phyloP scores from a whole-genome alignment of 202 grass and related monocot species.

The Schoenoplectus tabernaemontani region DNA sequence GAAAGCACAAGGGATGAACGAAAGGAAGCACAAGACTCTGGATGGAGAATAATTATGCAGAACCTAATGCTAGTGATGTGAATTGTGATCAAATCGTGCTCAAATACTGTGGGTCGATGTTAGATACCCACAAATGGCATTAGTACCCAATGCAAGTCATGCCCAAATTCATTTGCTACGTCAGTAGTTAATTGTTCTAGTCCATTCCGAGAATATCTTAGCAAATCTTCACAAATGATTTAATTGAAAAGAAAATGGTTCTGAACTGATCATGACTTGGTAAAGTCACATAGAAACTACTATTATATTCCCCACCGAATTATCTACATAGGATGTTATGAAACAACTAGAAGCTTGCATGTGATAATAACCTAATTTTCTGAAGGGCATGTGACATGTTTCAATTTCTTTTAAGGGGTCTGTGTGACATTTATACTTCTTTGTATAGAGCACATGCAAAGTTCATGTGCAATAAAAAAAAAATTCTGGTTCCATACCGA shows the following conservation, averaged over 20 bases:
- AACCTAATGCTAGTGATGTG: background rate
- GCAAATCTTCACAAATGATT: no score
- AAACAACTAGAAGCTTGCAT: background rate
- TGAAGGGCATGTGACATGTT: background rate
- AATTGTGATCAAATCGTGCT: background rate
- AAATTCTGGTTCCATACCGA: slow-evolving; percentile 32
- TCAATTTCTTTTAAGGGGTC: background rate
- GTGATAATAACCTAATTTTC: background rate
- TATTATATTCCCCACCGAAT: background rate
- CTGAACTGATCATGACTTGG: no score
- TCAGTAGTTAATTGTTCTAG: no score
- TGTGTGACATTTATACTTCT: background rate
- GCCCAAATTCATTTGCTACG: no score
- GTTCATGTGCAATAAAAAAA: background rate
- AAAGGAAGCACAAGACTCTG: background rate
- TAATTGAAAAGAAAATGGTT: no score
- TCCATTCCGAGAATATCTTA: no score
- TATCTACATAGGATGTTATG: background rate
- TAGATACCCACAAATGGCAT: background rate
- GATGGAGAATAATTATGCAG: background rate
- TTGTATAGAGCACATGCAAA: background rate
- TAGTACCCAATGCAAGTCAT: no score
- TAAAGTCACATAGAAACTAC: background rate
- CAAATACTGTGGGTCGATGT: background rate
- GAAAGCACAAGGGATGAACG: no score